These are phyloP conservation scores for Metschnikowia shivogae DNA, from an alignment of 805 yeast species.

Conservation along the genomic window DNA sequence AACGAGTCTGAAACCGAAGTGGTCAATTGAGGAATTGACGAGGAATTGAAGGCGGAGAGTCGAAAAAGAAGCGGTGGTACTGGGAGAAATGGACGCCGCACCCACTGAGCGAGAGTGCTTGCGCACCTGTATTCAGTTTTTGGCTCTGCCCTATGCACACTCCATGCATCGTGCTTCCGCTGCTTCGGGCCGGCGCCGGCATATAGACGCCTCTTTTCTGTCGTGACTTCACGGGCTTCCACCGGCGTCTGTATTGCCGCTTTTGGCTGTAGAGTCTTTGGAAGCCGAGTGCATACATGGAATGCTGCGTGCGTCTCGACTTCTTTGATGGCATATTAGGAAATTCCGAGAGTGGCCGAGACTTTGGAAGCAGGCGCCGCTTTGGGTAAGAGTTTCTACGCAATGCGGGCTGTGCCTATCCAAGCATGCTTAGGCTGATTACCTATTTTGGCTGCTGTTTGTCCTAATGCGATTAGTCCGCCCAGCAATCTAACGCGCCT, in stretches of 20 bases:
- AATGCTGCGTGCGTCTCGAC: too few relatives aligned
- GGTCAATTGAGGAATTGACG: background rate
- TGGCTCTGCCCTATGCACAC: conserved; percentile 1
- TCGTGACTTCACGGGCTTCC: too few relatives aligned
- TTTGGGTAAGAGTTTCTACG: too few relatives aligned
- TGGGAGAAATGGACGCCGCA: background rate
- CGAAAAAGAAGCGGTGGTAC: background rate
- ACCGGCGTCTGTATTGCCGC: too few relatives aligned
- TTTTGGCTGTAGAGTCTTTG: too few relatives aligned
- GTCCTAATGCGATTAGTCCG: background rate
- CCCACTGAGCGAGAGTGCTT: background rate
- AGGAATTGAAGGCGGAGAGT: background rate
- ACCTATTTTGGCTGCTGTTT: background rate
- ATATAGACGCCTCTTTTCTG: too few relatives aligned
- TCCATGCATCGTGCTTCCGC: background rate
- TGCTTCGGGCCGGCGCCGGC: too few relatives aligned
- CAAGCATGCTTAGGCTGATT: too few relatives aligned
- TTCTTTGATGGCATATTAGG: too few relatives aligned
- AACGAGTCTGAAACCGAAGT: background rate
- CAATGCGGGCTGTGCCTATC: background rate
- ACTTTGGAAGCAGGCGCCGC: too few relatives aligned
- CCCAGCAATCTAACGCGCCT: conserved; percentile 2
- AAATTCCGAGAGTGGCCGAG: too few relatives aligned
- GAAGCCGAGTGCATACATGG: too few relatives aligned
- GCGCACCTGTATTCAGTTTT: background rate